These are phyloP conservation scores for Peniophora sp. DNA, from an alignment of 1,284 basidiomycete species.

Conservation along the genomic window DNA sequence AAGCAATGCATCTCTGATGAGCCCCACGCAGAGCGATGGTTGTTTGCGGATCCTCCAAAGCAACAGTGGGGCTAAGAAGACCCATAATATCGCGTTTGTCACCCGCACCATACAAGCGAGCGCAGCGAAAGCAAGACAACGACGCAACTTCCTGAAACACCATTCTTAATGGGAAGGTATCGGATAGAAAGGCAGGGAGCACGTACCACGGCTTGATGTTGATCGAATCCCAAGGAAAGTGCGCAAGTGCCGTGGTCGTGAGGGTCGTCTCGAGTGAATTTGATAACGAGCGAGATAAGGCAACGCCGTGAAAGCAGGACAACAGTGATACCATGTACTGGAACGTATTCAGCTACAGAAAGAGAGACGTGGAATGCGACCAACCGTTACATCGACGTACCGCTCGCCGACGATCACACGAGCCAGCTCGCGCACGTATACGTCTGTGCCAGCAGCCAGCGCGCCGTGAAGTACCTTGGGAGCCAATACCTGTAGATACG, in stretches of 20 bases:
- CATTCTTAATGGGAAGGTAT: conserved; percentile 14
- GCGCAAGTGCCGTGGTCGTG: conserved; percentile 69
- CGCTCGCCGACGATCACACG: conserved; percentile 48
- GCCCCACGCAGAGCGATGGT: conserved; percentile 17
- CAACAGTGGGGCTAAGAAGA: conserved; percentile 53
- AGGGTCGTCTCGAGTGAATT: conserved; percentile 91
- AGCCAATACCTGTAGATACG: conserved; percentile 39
- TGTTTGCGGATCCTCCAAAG: conserved; percentile 38
- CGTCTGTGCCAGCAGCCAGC: conserved; percentile 79
- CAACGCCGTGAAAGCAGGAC: conserved; percentile 82
- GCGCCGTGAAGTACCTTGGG: conserved; percentile 79
- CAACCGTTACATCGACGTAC: conserved; percentile 59
- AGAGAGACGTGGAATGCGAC: conserved; percentile 19
- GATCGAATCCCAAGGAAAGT: conserved; percentile 65
- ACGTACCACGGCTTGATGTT: conserved; percentile 6
- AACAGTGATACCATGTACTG: conserved; percentile 79
- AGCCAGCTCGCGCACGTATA: conserved; percentile 63
- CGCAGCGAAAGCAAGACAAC: conserved; percentile 53
- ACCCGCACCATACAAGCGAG: conserved; percentile 77
- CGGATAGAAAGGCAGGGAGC: not conserved
- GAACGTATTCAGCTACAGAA: conserved; percentile 1
- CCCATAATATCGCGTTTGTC: conserved; percentile 84
- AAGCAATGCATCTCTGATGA: conserved; percentile 29
- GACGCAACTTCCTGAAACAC: conserved; percentile 17
- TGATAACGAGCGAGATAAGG: conserved; percentile 83